Base-by-base conservation (phyloP, 371 early-diverging fungal genomes). In the Rhizopus sp. region DNA sequence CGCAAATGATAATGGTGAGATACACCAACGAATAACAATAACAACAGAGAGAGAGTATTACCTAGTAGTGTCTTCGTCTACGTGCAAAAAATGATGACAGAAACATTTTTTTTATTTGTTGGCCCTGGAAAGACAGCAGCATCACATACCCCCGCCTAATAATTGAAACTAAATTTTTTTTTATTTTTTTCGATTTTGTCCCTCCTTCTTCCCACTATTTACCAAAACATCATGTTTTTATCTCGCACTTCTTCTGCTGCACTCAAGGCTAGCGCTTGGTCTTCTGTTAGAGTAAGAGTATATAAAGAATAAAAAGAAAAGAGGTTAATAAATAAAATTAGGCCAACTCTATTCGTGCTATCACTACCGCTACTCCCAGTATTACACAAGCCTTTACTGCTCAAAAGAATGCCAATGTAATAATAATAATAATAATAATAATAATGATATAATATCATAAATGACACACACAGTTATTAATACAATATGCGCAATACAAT, bases 341-440 rank as follows among this genome's bases (percentile, higher is more conserved):
- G 78, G 12, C 60, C 61, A 70, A 75, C 63, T 61, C 73, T 66
- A 55, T 63, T 53, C 80, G 80, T 60, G 60, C 75, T 55, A 77
- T 80, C 48, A 75, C 81, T 58, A 81, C 84, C 47, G 82, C 85
- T 57, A 64, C 83, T 60, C 74, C 75, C 60, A 63, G 73, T 64
- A 76, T 84, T 63, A 84, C 84, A 62, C 84, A 84, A 55, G 80
- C 82, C 58, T 87, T 83, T 75, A 77, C 57, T 62, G 81, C 75
- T 62, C 72, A 75, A 63, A 85, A 87, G 83, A 87, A 87, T 69
- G 75, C 68, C 60, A 82, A 84, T 61, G 87, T 87, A 85, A 73
- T n/a, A 46, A n/a, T n/a, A n/a, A n/a, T n/a, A n/a, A n/a, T n/a
- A n/a, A n/a, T n/a, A n/a, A n/a, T n/a, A n/a, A n/a, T n/a, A n/a